Evolutionary conservation across 2,329 filamentous ascomycete species (phyloP).

Genomic region (Pseudocercospora fijiensis): DNA sequence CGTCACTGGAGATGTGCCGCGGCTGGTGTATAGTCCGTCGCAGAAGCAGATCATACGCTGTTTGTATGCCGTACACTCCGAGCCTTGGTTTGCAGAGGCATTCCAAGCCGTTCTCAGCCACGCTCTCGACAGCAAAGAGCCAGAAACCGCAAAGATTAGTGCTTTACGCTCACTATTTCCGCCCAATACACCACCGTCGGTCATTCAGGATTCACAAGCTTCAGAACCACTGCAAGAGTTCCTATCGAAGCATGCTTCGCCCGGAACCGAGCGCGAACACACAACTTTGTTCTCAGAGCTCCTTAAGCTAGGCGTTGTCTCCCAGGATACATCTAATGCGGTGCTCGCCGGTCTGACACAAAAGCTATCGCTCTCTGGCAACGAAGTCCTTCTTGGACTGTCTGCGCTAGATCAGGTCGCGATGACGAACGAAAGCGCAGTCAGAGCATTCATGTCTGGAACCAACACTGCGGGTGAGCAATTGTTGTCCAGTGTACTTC

Average conservation of each 20-base stretch:
- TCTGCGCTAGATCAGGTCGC: conserved; percentile 42
- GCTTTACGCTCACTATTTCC: conserved; percentile 35
- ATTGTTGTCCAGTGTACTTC: conserved; percentile 54
- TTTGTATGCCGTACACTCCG: conserved; percentile 52
- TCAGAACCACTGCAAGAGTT: conserved; percentile 25
- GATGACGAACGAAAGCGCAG: conserved; percentile 38
- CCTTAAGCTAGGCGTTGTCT: conserved; percentile 31
- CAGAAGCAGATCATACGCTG: conserved; percentile 64
- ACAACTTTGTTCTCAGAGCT: conserved; percentile 25
- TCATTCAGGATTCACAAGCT: conserved; percentile 39
- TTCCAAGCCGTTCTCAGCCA: conserved; percentile 26
- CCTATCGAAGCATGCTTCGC: conserved; percentile 5
- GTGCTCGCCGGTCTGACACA: conserved; percentile 42
- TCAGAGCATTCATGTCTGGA: conserved; percentile 49
- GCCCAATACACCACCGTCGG: conserved; percentile 38
- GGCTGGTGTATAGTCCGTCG: conserved; percentile 67
- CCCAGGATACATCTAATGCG: conserved; percentile 40
- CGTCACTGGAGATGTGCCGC: conserved; percentile 55
- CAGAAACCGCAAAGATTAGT: conserved; percentile 21
- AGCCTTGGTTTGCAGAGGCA: conserved; percentile 38
- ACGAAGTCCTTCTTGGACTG: conserved; percentile 13
- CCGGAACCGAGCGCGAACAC: not conserved
- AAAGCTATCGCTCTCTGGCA: conserved; percentile 40
- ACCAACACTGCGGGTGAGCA: conserved; percentile 48
- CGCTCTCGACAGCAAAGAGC: conserved; percentile 26